Percentiles rank a stretch among this genome's conserved stretches.
phyloP scores from a whole-genome alignment of 768 basidiomycete species.

The Collybia sp. region DNA sequence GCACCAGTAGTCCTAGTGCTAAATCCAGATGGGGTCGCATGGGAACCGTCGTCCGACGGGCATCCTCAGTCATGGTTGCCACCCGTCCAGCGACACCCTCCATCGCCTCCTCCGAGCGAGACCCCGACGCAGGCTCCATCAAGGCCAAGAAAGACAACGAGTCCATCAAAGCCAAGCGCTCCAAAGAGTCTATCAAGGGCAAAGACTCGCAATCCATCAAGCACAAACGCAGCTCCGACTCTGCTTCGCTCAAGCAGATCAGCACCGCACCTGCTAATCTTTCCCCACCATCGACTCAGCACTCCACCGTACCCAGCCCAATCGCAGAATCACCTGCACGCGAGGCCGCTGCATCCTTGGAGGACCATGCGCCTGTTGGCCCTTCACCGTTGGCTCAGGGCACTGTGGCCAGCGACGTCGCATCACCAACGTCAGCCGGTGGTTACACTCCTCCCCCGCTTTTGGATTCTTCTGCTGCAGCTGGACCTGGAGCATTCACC shows the following conservation, averaged over 20 bases:
- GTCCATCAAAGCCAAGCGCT: too few species aligned
- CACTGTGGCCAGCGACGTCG: conserved; percentile 12
- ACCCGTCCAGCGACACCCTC: conserved; percentile 25
- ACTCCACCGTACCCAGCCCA: conserved; percentile 44
- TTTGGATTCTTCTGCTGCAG: conserved; percentile 27
- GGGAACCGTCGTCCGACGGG: conserved; percentile 55
- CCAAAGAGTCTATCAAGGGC: conserved; percentile 8
- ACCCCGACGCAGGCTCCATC: conserved; percentile 9
- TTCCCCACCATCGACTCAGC: conserved; percentile 16
- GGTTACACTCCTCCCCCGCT: conserved; percentile 34
- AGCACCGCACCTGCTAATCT: conserved; percentile 8
- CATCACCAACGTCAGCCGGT: background rate
- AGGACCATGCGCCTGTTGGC: conserved; percentile 23
- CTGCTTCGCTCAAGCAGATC: background rate
- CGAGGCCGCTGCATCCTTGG: conserved; percentile 39
- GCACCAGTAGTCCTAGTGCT: conserved; percentile 19
- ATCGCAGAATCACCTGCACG: conserved; percentile 68
- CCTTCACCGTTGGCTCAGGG: conserved; percentile 39
- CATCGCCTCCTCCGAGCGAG: conserved; percentile 17
- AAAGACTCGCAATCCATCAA: background rate
- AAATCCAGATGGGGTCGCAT: conserved; percentile 56
- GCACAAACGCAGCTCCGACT: background rate
- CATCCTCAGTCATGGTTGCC: conserved; percentile 49
- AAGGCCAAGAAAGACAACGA: too few species aligned
- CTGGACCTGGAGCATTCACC: conserved; percentile 47